Evolutionary conservation across 352 stramenopile species (phyloP).

Genomic region (Aphanomyces euteiches): DNA sequence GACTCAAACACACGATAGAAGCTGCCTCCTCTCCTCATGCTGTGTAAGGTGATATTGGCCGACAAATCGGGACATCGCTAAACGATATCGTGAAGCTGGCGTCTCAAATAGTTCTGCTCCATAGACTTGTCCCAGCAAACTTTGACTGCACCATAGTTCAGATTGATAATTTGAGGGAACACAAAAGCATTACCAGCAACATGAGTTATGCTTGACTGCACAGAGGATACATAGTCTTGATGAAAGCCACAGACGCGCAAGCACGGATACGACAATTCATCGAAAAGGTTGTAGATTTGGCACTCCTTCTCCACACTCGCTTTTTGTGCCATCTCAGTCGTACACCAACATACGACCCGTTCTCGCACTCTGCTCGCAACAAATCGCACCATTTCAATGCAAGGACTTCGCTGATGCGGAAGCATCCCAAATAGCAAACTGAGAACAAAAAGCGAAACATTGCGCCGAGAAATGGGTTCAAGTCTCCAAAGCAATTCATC

Average conservation of each 20-base stretch:
- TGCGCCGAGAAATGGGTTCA: background rate
- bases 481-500: background rate
- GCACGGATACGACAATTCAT: conserved; percentile 12
- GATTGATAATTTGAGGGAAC: conserved; percentile 7
- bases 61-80: background rate
- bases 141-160: conserved; percentile 1
- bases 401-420: background rate
- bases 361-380: background rate
- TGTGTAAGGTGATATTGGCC: conserved; percentile 18
- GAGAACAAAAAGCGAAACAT: background rate
- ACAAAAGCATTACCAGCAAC: conserved; percentile 16
- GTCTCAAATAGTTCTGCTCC: conserved; percentile 11
- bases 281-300: conserved; percentile 24
- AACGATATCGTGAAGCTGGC: background rate
- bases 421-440: conserved; percentile 9
- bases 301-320: conserved; percentile 14
- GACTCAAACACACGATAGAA: conserved; percentile 27
- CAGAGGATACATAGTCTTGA: background rate
- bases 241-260: conserved; percentile 13
- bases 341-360: conserved; percentile 2
- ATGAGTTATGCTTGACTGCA: background rate
- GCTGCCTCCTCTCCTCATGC: conserved; percentile 3
- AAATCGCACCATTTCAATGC: conserved; percentile 4
- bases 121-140: conserved; percentile 6
- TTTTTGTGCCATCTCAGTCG: conserved; percentile 20